A percentile compares a stretch with the other conserved stretches of the same genome.
Conservation (phyloP, 108 stramenopile genomes). For the Schizochytrium sp. region DNA sequence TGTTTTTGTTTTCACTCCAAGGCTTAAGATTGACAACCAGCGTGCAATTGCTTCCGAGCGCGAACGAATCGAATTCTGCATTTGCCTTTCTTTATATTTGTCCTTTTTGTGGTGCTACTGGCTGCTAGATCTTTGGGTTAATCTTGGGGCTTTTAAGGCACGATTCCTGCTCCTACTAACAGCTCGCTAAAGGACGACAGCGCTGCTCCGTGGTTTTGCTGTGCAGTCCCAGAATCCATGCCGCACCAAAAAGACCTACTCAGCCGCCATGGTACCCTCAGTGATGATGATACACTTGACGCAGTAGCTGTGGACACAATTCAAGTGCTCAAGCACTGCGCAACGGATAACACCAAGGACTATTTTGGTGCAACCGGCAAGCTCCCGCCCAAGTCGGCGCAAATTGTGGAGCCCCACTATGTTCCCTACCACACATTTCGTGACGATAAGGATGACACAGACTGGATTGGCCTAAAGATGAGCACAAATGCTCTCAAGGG, state of each 20-base stretch:
- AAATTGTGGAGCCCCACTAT: neutral
- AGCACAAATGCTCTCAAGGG: conserved; percentile 26
- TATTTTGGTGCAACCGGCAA: conserved; percentile 39
- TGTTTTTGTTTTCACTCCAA: too few species aligned
- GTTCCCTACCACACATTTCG: conserved; percentile 42
- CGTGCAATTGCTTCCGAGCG: too few species aligned
- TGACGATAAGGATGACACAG: conserved; percentile 52
- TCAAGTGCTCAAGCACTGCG: conserved; percentile 51
- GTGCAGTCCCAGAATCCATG: neutral
- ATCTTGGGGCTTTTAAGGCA: too few species aligned
- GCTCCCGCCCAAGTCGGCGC: conserved; percentile 27
- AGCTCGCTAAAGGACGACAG: neutral
- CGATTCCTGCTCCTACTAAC: neutral
- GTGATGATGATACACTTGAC: conserved; percentile 25
- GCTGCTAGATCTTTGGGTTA: too few species aligned
- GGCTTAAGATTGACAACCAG: too few species aligned
- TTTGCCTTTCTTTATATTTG: too few species aligned
- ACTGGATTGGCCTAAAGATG: conserved; percentile 60
- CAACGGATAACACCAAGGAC: neutral
- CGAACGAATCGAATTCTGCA: too few species aligned
- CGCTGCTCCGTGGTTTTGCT: neutral
- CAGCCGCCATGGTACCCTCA: conserved; percentile 29
- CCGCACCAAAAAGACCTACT: conserved; percentile 6
- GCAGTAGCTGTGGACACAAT: conserved; percentile 38
- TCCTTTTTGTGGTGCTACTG: too few species aligned